Evolutionary conservation across 257 asterid species (phyloP), one percentile per base, ranked within the genome.

Genomic region (Scutellaria baicalensis): DNA sequence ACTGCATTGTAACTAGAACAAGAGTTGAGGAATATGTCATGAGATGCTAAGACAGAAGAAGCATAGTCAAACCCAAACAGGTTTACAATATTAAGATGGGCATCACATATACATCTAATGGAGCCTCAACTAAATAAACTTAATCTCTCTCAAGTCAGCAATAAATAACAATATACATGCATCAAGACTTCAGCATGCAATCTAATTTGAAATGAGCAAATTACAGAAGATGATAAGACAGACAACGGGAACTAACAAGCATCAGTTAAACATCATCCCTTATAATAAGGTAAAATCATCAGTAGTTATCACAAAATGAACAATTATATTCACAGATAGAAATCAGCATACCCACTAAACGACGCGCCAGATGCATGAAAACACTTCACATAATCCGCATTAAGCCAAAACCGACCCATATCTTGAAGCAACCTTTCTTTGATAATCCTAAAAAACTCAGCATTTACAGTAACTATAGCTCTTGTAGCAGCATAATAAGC

Each of bases 401-500:
- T 88, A 54, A 91, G 96, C 99, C 99, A 93, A 75, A 93, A 80
- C 52, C 63, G 89, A 58, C 92, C 86, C 97, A 93, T 93, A 68
- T 79, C 91, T 52, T 85, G 88, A 71, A 87, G 85, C 45, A 89
- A 75, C 80, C 91, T 85, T 63, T 89, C 96, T 62, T 81, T 81
- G 68, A 91, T 67, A 55, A 86, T 87, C 74, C 85, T 72, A 68
- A 81, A 87, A 75, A 93, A 93, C 70, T 86, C 96, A 12, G 83
- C 77, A 70, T 93, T 93, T 48, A 77, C 59, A 52, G 80, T 84
- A 71, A 93, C 84, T 67, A 91, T 82, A 69, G 96, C 97, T 83
- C 93, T 86, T 49, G 99, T 91, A 80, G 90, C 85, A 38, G 99
- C 97, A 75, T 93, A 93, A 77, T 93, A 93, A 58, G 96, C 95